Evolutionary conservation across 2,329 filamentous ascomycete genomes (phyloP).

Genomic region (Xylariaceae sp.): DNA sequence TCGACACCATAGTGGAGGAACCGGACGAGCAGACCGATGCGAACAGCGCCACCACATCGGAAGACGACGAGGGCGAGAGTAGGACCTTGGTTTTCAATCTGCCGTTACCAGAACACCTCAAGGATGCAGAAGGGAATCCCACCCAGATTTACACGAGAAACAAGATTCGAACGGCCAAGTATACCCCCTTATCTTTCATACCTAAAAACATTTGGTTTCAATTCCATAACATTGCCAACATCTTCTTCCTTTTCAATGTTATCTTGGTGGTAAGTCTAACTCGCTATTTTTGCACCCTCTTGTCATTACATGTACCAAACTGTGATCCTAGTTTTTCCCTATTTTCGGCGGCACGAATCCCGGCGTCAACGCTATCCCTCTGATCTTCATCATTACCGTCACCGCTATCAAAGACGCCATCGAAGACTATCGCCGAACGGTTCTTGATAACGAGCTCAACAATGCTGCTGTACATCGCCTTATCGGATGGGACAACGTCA

Average conservation of each 20-base stretch:
- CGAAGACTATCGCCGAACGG: conserved; percentile 88
- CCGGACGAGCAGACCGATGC: conserved; percentile 36
- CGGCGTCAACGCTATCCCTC: conserved; percentile 79
- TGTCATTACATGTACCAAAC: conserved; percentile 8
- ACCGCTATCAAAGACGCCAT: conserved; percentile 93
- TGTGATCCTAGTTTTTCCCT: conserved; percentile 69
- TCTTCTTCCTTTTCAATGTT: conserved; percentile 96
- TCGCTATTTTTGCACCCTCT: neutral
- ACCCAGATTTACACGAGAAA: conserved; percentile 70
- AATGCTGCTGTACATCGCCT: conserved; percentile 92
- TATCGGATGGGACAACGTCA: conserved; percentile 86
- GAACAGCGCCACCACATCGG: conserved; percentile 33
- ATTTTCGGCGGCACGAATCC: conserved; percentile 93
- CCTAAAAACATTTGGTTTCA: conserved; percentile 97
- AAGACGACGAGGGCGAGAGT: conserved; percentile 39
- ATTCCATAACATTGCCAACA: conserved; percentile 97
- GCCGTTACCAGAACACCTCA: conserved; percentile 66
- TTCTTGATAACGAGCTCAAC: conserved; percentile 89
- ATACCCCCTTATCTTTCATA: conserved; percentile 89
- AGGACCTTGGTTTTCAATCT: conserved; percentile 80
- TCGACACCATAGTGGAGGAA: conserved; percentile 28
- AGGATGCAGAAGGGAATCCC: conserved; percentile 77
- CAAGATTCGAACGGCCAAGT: conserved; percentile 97
- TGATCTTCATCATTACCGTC: conserved; percentile 85
- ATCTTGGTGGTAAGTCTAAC: conserved; percentile 75